Base-by-base conservation (phyloP, 768 basidiomycete species). In the Lepiota brunneoincarnata region DNA sequence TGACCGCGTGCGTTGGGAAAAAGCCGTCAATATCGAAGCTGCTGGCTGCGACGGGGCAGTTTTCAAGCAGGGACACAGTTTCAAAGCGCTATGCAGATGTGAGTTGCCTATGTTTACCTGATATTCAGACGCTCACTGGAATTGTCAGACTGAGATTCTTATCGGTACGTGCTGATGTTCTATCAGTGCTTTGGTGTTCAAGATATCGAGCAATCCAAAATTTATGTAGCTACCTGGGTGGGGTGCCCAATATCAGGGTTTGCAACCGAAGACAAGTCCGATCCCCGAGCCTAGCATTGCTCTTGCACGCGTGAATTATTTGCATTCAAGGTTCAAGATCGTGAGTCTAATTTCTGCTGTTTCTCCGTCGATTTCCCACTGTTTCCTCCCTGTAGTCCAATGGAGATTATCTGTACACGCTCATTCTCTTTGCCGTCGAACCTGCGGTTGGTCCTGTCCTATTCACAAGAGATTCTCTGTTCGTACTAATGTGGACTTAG, bases 61-160 rank as follows among this genome's bases (percentile, higher is more conserved):
- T 80, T 17, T 63, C 63, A 23, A 66, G 69, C 4, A 59, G 60
- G 23, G 67, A 70, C 12, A 69, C 62, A 6, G 64, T 78, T 6
- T 67, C 77, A 0, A 74, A 65, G 53, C 69, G 80, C 5, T 79
- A 78, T 60, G 69, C 74, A 0, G 80, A 82, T 60, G 80, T 82
- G 52, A n/a, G 78, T 70, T 9, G 24, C 23, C 18, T 38, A 6
- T 41, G 11, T 42, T 51, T 41, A 7, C 31, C 6, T 17, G 7
- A 15, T 48, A 26, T 42, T 44, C 15, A 23, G 15, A 7, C 38
- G 9, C 9, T 36, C 4, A 14, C 31, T n/a, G 6, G 35, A 11
- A 18, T 21, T 48, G 28, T 2, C 49, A 78, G 77, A 79, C 78
- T 1, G 74, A 74, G 38, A 68, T 78, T 17, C 63, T 79, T 11